Conservation (phyloP, 768 basidiomycete species). For the Trametes gibbosa region DNA sequence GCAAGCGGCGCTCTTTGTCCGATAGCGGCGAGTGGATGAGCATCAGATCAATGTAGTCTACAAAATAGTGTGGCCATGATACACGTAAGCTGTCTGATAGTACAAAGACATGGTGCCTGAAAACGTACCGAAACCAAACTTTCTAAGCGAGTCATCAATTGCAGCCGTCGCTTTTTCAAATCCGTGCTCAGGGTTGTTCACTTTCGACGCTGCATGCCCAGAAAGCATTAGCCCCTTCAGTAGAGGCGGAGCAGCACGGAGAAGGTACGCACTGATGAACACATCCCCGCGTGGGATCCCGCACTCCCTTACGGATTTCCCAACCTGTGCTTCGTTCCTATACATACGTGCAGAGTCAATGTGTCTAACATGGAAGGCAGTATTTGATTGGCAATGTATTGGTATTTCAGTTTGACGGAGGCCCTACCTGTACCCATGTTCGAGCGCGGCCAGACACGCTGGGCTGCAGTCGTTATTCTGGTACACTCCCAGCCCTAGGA, state of each 20-base stretch:
- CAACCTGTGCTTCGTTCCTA: slow-evolving; percentile 76
- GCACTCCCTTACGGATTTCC: slow-evolving; percentile 68
- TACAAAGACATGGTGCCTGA: not conserved
- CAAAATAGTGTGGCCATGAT: not conserved
- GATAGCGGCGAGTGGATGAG: slow-evolving; percentile 74
- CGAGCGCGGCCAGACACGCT: slow-evolving; percentile 58
- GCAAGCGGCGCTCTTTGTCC: slow-evolving; percentile 62
- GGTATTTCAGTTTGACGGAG: too few species aligned
- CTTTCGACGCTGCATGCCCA: slow-evolving; percentile 57
- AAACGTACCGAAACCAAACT: slow-evolving; percentile 54
- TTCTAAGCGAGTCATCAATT: slow-evolving; percentile 59
- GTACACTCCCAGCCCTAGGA: slow-evolving; percentile 69
- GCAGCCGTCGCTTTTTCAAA: slow-evolving; percentile 59
- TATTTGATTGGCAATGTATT: too few species aligned
- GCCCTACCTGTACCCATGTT: slow-evolving; percentile 58
- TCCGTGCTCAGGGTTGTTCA: slow-evolving; percentile 53
- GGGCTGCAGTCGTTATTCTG: slow-evolving; percentile 56
- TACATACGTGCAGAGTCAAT: slow-evolving; percentile 52
- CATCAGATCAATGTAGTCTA: slow-evolving; percentile 71
- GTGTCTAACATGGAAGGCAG: too few species aligned
- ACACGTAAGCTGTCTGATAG: too few species aligned
- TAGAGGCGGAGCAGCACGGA: too few species aligned
- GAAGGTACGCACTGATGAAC: slow-evolving; percentile 51
- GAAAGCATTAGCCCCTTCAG: too few species aligned
- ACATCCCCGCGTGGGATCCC: slow-evolving; percentile 71